Percentiles rank a stretch among this genome's conserved stretches.
These are phyloP conservation scores for Colletotrichum filicis DNA, from an alignment of 2,329 filamentous ascomycete species.

Conservation along the genomic window DNA sequence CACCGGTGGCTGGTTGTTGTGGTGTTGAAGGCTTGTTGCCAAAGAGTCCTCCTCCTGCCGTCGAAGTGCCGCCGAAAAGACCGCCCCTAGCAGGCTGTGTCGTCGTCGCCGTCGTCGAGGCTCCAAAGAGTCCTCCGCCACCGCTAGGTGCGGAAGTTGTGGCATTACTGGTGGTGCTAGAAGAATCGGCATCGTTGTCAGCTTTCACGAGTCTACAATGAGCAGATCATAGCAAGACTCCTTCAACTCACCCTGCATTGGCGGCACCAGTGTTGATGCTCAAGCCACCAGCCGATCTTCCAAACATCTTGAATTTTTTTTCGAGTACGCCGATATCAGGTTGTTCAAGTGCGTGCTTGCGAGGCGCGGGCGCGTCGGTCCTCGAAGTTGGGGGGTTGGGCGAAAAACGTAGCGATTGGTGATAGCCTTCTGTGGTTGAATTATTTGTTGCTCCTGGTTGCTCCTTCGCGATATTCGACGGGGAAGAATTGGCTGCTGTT, in stretches of 20 bases:
- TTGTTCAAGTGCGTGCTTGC: neutral
- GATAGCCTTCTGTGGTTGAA: neutral
- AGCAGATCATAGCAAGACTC: neutral
- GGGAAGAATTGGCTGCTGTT: conserved; percentile 31
- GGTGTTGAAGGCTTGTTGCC: conserved; percentile 35
- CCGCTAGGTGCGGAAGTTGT: conserved; percentile 25
- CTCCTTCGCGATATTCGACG: conserved; percentile 9
- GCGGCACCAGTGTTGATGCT: conserved; percentile 73
- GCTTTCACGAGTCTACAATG: neutral
- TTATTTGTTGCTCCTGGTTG: neutral
- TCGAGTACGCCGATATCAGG: conserved; percentile 4
- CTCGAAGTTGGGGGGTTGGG: neutral
- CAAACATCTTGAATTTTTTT: conserved; percentile 14
- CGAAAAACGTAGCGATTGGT: neutral
- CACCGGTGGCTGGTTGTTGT: conserved; percentile 42
- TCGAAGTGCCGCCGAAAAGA: conserved; percentile 49
- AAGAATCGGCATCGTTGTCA: neutral
- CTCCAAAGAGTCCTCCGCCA: conserved; percentile 30
- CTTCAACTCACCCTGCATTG: conserved; percentile 62
- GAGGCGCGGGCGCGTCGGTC: neutral
- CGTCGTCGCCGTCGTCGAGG: conserved; percentile 6
- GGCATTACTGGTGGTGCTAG: conserved; percentile 16
- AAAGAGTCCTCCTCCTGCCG: conserved; percentile 33
- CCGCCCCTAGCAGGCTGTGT: conserved; percentile 48
- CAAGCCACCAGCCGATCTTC: conserved; percentile 58